Base-by-base conservation (phyloP, 768 basidiomycete species). In the Punctularia strigosozonata region DNA sequence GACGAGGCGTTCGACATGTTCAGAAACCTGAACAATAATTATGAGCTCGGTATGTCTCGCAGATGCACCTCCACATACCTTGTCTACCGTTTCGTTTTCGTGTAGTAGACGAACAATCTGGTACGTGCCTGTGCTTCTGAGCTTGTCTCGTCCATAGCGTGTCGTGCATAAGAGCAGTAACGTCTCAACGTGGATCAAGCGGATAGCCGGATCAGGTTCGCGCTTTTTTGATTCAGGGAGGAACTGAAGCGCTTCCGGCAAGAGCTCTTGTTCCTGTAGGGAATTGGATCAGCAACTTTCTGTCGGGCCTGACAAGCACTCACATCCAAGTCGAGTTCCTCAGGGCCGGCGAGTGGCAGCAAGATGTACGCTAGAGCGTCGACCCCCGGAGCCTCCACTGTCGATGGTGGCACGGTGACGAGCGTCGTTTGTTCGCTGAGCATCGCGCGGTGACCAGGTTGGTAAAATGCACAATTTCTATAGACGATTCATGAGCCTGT, bases 271-370 rank as follows among this genome's bases (percentile, higher is more conserved):
- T 30, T 88, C 87, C 83, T 94, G 50, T 14, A 15, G 25, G 30
- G 31, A 3, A 12, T 6, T 14, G 14, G 17, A 13, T 30, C n/a
- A 41, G 21, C 32, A 31, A 20, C 7, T n/a, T 14, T 23, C 38
- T 23, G 15, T 15, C 10, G 5, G 15, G n/a, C 6, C n/a, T 6
- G 31, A 4, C 10, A 15, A 22, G 30, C 6, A 39, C 66, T 38
- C 47, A 87, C 88, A 44, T 97, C 92, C 1, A 94, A 66, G 41
- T 95, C 91, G 43, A 87, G 80, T 58, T 98, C 95, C 58, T 98
- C 95, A 1, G 90, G 83, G 5, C 94, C 92, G 30, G 94, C 90
- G 2, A 99, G 65, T 0, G 95, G 94, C 1, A 92, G 71, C 3
- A 99, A 68, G 8, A 99, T 66, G 52, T 78, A 84, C 0, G 88